A percentile compares a stretch with the other conserved stretches of the same genome.
Conservation (phyloP, 257 asterid genomes). For the Solanum habrochaites region DNA sequence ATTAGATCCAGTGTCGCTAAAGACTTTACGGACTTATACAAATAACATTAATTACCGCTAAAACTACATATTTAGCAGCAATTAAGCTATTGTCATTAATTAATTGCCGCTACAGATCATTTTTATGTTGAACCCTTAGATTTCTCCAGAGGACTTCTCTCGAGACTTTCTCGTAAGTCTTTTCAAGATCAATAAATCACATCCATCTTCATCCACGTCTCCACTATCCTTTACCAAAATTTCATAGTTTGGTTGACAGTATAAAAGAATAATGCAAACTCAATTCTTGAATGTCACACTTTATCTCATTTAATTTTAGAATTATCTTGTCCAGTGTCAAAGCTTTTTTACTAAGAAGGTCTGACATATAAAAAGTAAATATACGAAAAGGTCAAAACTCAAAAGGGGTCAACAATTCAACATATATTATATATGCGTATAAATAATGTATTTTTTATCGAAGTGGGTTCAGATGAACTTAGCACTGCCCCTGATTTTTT, state of each 20-base stretch:
- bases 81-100: too few relatives aligned
- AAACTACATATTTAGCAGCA: too few relatives aligned
- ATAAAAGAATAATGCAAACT: neutral
- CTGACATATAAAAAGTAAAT: too few relatives aligned
- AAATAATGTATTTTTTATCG: neutral
- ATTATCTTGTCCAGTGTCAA: neutral
- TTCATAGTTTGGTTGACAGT: neutral
- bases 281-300: neutral
- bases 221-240: neutral
- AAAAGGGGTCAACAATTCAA: neutral
- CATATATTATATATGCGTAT: too few relatives aligned
- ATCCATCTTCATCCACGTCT: neutral
- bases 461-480: too few relatives aligned
- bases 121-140: neutral
- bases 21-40: too few relatives aligned
- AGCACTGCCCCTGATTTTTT: neutral
- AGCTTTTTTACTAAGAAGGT: neutral
- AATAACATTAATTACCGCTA: too few relatives aligned
- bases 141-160: neutral
- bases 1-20: too few relatives aligned
- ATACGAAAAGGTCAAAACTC: too few relatives aligned
- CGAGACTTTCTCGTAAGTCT: neutral
- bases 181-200: neutral
- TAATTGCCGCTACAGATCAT: too few relatives aligned
- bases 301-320: neutral